Conservation (phyloP, 2,329 filamentous ascomycete species). For the Metarhizium album region DNA sequence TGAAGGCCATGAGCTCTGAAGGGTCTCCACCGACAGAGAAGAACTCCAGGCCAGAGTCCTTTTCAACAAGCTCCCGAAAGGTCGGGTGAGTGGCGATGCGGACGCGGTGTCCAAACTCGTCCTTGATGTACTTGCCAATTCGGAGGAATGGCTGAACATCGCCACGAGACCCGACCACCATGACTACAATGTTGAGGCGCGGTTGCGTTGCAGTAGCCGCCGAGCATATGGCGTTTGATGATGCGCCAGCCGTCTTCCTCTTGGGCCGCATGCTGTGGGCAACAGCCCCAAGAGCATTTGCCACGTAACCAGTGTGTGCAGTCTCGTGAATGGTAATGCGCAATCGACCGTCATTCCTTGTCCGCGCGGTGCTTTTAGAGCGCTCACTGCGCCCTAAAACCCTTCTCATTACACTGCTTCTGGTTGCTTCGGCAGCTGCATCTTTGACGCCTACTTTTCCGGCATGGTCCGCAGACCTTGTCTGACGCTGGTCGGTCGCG, state of each 20-base stretch:
- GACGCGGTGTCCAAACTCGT: constrained; percentile 63
- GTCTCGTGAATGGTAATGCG: constrained; percentile 64
- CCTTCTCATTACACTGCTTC: constrained; percentile 1
- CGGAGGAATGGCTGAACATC: constrained; percentile 74
- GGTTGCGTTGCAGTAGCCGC: constrained; percentile 27
- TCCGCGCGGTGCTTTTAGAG: constrained; percentile 52
- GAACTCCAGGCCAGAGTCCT: constrained; percentile 65
- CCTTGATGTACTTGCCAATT: constrained; percentile 60
- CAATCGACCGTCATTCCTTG: constrained; percentile 59
- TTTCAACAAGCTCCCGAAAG: constrained; percentile 65
- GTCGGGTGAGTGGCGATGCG: constrained; percentile 69
- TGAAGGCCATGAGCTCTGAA: constrained; percentile 74
- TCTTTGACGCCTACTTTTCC: background rate
- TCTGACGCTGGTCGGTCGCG: background rate
- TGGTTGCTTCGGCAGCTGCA: background rate
- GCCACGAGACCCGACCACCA: constrained; percentile 71
- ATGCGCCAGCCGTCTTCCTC: background rate
- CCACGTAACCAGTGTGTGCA: constrained; percentile 58
- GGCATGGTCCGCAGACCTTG: background rate
- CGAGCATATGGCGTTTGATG: constrained; percentile 15
- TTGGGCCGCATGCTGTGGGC: constrained; percentile 28
- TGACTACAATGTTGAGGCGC: constrained; percentile 66
- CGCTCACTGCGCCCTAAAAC: constrained; percentile 38
- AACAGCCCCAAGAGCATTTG: constrained; percentile 60
- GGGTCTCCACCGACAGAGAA: constrained; percentile 73